These are phyloP conservation scores for Golubevia sp. DNA, from an alignment of 1,284 basidiomycete genomes.

Conservation along the genomic window DNA sequence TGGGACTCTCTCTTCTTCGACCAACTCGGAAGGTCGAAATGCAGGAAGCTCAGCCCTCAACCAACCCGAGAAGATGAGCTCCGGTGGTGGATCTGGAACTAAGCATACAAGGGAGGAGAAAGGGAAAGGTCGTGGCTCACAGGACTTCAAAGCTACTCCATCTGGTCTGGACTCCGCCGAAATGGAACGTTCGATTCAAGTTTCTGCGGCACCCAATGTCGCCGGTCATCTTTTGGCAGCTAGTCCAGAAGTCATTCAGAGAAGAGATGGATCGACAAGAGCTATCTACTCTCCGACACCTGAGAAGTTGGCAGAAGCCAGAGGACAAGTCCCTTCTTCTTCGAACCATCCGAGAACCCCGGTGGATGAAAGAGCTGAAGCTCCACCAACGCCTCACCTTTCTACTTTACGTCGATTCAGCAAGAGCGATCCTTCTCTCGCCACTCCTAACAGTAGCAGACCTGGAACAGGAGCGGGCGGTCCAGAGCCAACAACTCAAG, in stretches of 20 bases:
- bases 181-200: background rate
- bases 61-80: background rate
- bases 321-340: slow-evolving; percentile 2
- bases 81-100: background rate
- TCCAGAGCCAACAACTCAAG: background rate
- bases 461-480: background rate
- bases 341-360: background rate
- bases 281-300: slow-evolving; percentile 35
- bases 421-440: background rate
- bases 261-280: slow-evolving; percentile 21
- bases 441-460: background rate
- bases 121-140: background rate
- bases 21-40: no score
- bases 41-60: background rate
- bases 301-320: slow-evolving; percentile 18
- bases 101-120: background rate
- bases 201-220: slow-evolving; percentile 9
- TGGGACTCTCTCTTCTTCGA: slow-evolving; percentile 1
- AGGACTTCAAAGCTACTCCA: background rate
- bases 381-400: background rate
- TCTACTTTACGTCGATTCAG: background rate
- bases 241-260: slow-evolving; percentile 12
- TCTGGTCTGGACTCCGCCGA: background rate
- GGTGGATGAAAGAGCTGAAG: background rate
- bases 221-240: slow-evolving; percentile 21